Conservation (phyloP, 306 rosid genomes). For the Begonia loranthoides region DNA sequence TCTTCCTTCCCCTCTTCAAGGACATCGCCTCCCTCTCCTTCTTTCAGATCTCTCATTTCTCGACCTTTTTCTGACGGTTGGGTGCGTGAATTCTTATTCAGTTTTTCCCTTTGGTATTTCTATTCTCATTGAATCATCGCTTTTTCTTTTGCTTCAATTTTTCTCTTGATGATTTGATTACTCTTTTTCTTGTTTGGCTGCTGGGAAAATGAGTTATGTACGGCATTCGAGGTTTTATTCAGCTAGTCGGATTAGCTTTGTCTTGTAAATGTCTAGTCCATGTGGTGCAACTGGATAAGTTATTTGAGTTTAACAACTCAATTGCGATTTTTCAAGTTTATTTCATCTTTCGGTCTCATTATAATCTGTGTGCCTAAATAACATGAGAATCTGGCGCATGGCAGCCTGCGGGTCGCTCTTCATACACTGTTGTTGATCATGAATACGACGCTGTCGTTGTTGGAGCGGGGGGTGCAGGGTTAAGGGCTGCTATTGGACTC, state of each 20-base stretch:
- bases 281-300: neutral
- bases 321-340: too few species aligned
- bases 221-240: neutral
- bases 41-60: conserved; percentile 53
- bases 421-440: conserved; percentile 87
- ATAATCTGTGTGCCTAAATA: neutral
- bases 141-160: neutral
- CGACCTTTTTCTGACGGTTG: conserved; percentile 57
- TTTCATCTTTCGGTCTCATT: too few species aligned
- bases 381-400: conserved; percentile 3
- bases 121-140: neutral
- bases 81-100: conserved; percentile 17
- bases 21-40: conserved; percentile 26
- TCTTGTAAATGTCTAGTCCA: neutral
- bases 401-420: conserved; percentile 48
- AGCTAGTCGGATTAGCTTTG: neutral
- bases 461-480: conserved; percentile 96
- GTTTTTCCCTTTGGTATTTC: neutral
- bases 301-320: neutral
- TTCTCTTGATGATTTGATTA: neutral
- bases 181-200: neutral
- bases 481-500: conserved; percentile 91
- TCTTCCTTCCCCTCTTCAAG: conserved; percentile 14
- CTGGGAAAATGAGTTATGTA: neutral
- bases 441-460: conserved; percentile 83